These are phyloP conservation scores for Coniferiporia weirii DNA, from an alignment of 1,284 basidiomycete genomes.

Conservation along the genomic window DNA sequence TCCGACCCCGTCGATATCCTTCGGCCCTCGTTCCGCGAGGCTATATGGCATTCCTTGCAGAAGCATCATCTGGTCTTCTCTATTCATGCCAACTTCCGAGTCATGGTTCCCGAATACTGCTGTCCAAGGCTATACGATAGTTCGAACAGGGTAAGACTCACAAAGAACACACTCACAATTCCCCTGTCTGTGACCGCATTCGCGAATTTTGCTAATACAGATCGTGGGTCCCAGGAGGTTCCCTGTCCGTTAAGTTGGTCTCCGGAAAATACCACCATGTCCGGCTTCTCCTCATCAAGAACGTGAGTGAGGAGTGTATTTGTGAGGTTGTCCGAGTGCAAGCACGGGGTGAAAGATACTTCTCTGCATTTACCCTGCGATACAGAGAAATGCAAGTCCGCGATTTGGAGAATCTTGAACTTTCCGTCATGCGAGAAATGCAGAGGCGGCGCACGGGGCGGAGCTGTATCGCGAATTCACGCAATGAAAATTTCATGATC, in stretches of 20 bases:
- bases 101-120: slow-evolving; percentile 94
- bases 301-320: slow-evolving; percentile 60
- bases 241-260: slow-evolving; percentile 86
- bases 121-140: slow-evolving; percentile 59
- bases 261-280: slow-evolving; percentile 84
- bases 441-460: slow-evolving; percentile 65
- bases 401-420: slow-evolving; percentile 87
- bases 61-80: slow-evolving; percentile 63
- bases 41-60: slow-evolving; percentile 83
- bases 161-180: slow-evolving; percentile 33
- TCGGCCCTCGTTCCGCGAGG: slow-evolving; percentile 74
- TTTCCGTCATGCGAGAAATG: slow-evolving; percentile 79
- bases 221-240: slow-evolving; percentile 82
- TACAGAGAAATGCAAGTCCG: slow-evolving; percentile 86
- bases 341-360: slow-evolving; percentile 49
- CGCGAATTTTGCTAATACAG: slow-evolving; percentile 85
- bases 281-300: slow-evolving; percentile 83
- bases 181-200: slow-evolving; percentile 66
- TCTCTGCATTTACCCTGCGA: slow-evolving; percentile 70
- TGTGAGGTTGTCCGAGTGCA: slow-evolving; percentile 69
- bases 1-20: slow-evolving; percentile 78
- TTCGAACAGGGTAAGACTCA: neutral
- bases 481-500: slow-evolving; percentile 3
- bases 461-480: slow-evolving; percentile 34
- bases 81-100: slow-evolving; percentile 60